These are phyloP conservation scores for Conringia planisiliqua DNA, from an alignment of 345 rosid genomes.

Conservation along the genomic window DNA sequence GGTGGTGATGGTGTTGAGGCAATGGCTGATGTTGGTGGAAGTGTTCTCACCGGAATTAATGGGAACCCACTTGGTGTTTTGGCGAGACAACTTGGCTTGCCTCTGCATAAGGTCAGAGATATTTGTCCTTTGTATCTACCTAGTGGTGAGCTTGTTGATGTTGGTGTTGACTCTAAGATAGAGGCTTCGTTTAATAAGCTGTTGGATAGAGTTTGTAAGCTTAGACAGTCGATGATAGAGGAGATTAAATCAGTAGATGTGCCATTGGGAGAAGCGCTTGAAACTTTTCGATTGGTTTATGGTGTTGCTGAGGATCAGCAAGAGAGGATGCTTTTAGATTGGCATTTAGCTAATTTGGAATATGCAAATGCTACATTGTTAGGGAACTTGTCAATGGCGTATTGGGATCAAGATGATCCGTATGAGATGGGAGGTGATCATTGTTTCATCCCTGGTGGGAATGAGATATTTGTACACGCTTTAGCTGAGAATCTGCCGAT, in stretches of 20 bases:
- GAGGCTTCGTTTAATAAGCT: slow-evolving; percentile 84
- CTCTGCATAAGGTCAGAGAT: slow-evolving; percentile 96
- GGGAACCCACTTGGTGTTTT: slow-evolving; percentile 94
- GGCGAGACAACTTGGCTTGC: slow-evolving; percentile 80
- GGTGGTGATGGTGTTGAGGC: slow-evolving; percentile 83
- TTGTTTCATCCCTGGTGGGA: slow-evolving; percentile 95
- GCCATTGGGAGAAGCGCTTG: slow-evolving; percentile 80
- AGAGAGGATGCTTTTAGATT: slow-evolving; percentile 84
- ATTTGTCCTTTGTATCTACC: slow-evolving; percentile 89
- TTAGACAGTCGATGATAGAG: slow-evolving; percentile 92
- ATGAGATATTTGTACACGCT: slow-evolving; percentile 76
- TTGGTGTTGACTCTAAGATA: slow-evolving; percentile 71
- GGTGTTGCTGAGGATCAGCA: slow-evolving; percentile 73
- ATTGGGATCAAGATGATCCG: slow-evolving; percentile 99
- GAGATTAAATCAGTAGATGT: slow-evolving; percentile 87
- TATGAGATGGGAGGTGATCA: slow-evolving; percentile 99
- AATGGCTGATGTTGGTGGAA: slow-evolving; percentile 86
- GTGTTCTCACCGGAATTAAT: slow-evolving; percentile 93
- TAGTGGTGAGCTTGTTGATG: slow-evolving; percentile 68
- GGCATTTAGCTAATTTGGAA: slow-evolving; percentile 94
- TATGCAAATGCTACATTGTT: slow-evolving; percentile 92
- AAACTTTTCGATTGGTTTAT: slow-evolving; percentile 71
- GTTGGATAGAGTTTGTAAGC: slow-evolving; percentile 90
- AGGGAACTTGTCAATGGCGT: slow-evolving; percentile 86
- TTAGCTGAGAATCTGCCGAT: slow-evolving; percentile 84